Conservation (phyloP, 2,329 filamentous ascomycete species). For the Neobulgaria alba region DNA sequence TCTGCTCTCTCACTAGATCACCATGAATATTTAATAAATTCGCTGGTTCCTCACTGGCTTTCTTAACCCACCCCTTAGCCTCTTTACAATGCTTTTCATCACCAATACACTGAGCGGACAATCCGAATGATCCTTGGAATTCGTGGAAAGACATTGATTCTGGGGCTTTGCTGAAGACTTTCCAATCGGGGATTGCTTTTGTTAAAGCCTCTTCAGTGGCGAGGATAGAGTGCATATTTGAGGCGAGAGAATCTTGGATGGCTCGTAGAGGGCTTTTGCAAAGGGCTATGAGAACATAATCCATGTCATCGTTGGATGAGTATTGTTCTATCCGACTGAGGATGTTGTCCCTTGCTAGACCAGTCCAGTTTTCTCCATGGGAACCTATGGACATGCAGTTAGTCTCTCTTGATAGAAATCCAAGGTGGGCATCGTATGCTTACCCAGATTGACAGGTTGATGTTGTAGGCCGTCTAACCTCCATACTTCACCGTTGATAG, state of each 20-base stretch:
- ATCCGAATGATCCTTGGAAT: conserved; percentile 8
- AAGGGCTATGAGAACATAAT: conserved; percentile 72
- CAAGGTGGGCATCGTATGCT: too few species aligned
- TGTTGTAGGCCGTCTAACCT: conserved; percentile 78
- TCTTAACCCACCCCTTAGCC: conserved; percentile 7
- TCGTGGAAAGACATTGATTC: conserved; percentile 6
- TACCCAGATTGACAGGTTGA: conserved; percentile 58
- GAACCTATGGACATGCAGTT: too few species aligned
- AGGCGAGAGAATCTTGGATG: conserved; percentile 31
- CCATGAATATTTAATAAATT: conserved; percentile 32
- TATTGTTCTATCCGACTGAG: conserved; percentile 58
- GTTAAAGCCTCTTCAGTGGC: conserved; percentile 34
- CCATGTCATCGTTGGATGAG: conserved; percentile 53
- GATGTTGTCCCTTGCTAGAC: conserved; percentile 55
- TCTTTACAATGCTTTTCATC: conserved; percentile 10
- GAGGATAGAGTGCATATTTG: conserved; percentile 34
- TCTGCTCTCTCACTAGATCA: conserved; percentile 35
- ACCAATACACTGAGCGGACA: conserved; percentile 11
- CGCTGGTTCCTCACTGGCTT: conserved; percentile 8
- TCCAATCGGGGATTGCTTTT: conserved; percentile 35
- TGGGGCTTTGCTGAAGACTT: conserved; percentile 23
- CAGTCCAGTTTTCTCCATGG: conserved; percentile 52
- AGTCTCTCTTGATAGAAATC: too few species aligned
- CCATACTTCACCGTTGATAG: conserved; percentile 67
- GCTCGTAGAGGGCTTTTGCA: conserved; percentile 52